Conservation (phyloP, 345 rosid genomes). For the Mangifera indica region DNA sequence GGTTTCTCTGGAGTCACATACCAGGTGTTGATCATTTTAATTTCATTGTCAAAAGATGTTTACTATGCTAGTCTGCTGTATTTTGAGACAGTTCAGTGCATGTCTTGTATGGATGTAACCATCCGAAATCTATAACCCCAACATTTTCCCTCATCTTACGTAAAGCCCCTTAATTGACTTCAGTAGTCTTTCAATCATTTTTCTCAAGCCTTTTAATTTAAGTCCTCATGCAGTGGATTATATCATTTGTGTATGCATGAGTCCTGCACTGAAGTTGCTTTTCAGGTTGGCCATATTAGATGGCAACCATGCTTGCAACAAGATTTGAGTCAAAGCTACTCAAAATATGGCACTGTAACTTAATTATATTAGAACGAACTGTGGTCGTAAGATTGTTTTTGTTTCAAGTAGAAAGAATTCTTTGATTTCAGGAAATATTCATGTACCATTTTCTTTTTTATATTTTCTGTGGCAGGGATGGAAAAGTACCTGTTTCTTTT, state of each 20-base stretch:
- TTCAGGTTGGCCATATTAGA: neutral
- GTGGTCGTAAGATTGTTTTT: neutral
- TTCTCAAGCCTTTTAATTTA: neutral
- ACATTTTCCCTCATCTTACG: neutral
- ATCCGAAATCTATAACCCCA: neutral
- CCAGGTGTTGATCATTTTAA: neutral
- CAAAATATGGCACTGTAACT: neutral
- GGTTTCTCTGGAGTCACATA: neutral
- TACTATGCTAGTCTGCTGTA: neutral
- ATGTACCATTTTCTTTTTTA: conserved; percentile 9
- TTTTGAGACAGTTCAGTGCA: neutral
- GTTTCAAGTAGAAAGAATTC: neutral
- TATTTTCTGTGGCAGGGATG: conserved; percentile 56
- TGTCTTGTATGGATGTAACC: neutral
- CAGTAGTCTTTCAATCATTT: neutral
- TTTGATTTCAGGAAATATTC: conserved; percentile 8
- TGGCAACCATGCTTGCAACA: neutral
- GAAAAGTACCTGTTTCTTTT: conserved; percentile 64
- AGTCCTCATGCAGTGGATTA: neutral
- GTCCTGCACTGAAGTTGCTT: neutral
- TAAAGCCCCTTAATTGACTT: neutral
- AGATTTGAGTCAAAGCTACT: neutral
- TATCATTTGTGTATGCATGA: neutral
- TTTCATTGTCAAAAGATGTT: neutral
- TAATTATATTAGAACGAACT: conserved; percentile 1